A percentile compares a stretch with the other conserved stretches of the same genome.
Evolutionary conservation across 2,329 filamentous ascomycete species (phyloP).

Genomic region (Xylariaceae sp.): DNA sequence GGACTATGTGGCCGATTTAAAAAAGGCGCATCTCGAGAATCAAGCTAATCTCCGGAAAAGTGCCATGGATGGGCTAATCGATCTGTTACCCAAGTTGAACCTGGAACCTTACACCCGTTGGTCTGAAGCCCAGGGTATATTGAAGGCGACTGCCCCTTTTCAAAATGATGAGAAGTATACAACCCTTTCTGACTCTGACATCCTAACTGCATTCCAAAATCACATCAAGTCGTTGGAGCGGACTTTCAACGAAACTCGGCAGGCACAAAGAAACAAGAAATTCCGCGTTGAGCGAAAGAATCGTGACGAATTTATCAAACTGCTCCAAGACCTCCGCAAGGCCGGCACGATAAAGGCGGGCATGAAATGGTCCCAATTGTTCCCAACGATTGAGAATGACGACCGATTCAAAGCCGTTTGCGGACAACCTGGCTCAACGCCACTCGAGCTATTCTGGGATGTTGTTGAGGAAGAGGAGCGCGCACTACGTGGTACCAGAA

Average conservation of each 20-base stretch:
- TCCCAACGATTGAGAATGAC: conserved; percentile 71
- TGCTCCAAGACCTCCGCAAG: conserved; percentile 70
- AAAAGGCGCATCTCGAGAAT: conserved; percentile 72
- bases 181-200: conserved; percentile 78
- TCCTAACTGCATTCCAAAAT: conserved; percentile 88
- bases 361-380: conserved; percentile 82
- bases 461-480: conserved; percentile 89
- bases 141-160: conserved; percentile 73
- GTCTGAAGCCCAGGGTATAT: conserved; percentile 80
- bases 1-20: conserved; percentile 84
- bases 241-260: conserved; percentile 83
- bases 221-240: conserved; percentile 92
- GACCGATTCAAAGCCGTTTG: conserved; percentile 78
- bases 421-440: conserved; percentile 77
- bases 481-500: conserved; percentile 68
- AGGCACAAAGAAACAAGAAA: conserved; percentile 79
- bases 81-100: conserved; percentile 72
- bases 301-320: conserved; percentile 71
- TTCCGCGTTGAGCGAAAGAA: conserved; percentile 79
- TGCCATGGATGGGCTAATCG: conserved; percentile 78
- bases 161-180: conserved; percentile 81
- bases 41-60: conserved; percentile 69
- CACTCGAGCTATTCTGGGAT: conserved; percentile 94
- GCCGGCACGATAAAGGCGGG: conserved; percentile 83
- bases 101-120: conserved; percentile 92